A percentile compares a stretch with the other conserved stretches of the same genome.
These are phyloP conservation scores for Aspergillus diversus DNA, from an alignment of 495 filamentous ascomycete species.

Conservation along the genomic window DNA sequence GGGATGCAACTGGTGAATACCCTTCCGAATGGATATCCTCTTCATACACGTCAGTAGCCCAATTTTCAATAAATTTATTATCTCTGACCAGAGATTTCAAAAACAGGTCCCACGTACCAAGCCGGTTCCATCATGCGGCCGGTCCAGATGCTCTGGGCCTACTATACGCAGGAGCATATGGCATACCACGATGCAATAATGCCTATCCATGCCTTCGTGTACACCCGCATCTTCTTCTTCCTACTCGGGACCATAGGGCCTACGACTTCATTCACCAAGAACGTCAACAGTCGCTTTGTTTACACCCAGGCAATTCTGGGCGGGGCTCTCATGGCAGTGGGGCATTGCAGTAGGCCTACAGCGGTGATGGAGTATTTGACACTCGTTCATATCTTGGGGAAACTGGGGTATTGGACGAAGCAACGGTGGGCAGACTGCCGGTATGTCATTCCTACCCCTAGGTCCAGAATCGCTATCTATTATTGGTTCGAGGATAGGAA, in stretches of 20 bases:
- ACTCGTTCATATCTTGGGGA: constrained; percentile 12
- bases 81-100: neutral
- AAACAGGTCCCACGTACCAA: constrained; percentile 19
- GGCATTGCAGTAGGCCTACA: constrained; percentile 9
- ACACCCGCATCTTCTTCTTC: constrained; percentile 14
- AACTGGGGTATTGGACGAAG: constrained; percentile 9
- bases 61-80: neutral
- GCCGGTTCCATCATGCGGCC: constrained; percentile 13
- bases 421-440: neutral
- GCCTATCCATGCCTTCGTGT: constrained; percentile 20
- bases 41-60: constrained; percentile 10
- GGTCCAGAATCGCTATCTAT: neutral
- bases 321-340: constrained; percentile 11
- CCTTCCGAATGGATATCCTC: constrained; percentile 21
- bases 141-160: constrained; percentile 16
- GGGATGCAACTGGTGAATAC: constrained; percentile 8
- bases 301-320: constrained; percentile 18
- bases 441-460: constrained; percentile 4
- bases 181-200: constrained; percentile 21
- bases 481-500: neutral
- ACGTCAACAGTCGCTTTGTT: constrained; percentile 17
- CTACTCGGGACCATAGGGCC: constrained; percentile 20
- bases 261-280: constrained; percentile 11
- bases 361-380: constrained; percentile 6
- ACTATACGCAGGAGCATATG: constrained; percentile 9